Evolutionary conservation across 306 rosid genomes (phyloP).

Genomic region (Lithocarpus polystachyus): DNA sequence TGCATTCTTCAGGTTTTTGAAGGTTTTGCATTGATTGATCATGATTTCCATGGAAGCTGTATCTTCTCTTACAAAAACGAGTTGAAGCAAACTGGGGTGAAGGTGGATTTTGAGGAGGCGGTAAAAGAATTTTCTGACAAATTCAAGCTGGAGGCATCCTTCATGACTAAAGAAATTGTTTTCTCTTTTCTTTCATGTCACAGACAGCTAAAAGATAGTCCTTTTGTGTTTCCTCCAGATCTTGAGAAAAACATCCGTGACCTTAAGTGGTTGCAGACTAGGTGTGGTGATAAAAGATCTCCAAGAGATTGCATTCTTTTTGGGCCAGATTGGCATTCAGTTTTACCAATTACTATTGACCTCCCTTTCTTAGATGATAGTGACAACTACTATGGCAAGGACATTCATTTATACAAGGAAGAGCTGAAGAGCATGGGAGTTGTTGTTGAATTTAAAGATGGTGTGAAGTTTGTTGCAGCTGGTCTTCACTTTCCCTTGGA

Average conservation of each 20-base stretch:
- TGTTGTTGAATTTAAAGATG: conserved; percentile 41
- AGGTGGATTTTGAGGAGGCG: conserved; percentile 54
- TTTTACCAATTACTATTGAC: conserved; percentile 39
- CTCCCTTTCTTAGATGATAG: conserved; percentile 72
- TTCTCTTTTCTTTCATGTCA: conserved; percentile 48
- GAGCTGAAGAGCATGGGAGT: conserved; percentile 65
- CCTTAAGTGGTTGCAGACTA: conserved; percentile 54
- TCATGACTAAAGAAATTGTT: conserved; percentile 39
- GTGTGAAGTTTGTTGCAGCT: conserved; percentile 39
- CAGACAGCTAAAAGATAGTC: conserved; percentile 28
- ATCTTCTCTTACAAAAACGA: conserved; percentile 27
- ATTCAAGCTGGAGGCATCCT: conserved; percentile 38
- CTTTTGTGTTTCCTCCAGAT: conserved; percentile 25
- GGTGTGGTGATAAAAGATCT: conserved; percentile 33
- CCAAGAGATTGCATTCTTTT: conserved; percentile 58
- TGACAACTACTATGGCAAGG: conserved; percentile 36
- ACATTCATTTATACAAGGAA: conserved; percentile 37
- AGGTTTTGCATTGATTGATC: conserved; percentile 51
- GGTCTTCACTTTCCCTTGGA: conserved; percentile 40
- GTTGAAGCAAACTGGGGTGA: conserved; percentile 47
- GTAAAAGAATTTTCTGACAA: conserved; percentile 25
- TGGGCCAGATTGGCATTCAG: conserved; percentile 57
- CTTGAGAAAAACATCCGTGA: conserved; percentile 19
- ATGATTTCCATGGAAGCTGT: conserved; percentile 35
- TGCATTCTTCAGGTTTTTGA: conserved; percentile 8